Base-by-base conservation (phyloP, 805 yeast species). In the Candida ficus region DNA sequence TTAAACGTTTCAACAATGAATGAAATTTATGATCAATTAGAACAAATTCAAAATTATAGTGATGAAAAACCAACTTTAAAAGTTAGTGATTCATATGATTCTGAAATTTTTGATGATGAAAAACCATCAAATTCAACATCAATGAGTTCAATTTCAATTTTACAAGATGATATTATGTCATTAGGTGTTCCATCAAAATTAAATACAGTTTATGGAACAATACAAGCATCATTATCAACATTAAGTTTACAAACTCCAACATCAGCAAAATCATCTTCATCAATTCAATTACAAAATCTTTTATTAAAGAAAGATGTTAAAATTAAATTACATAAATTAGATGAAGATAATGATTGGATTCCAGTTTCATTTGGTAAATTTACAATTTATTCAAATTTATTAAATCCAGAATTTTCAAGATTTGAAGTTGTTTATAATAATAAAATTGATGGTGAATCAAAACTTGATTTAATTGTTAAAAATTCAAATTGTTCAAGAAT, bases 321-420 rank as follows among this genome's bases (percentile, higher is more conserved):
- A 37, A 41, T 54, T 3, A 52, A 48, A 41, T 21, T 56, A 17
- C 60, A 56, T 32, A 48, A 49, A 37, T 31, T 37, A 35, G 59
- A 56, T 30, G 17, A 20, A 7, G 46, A 45, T 27, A 50, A 46
- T 21, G 60, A 56, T 20, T 56, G 58, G 58, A 41, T 52, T 14
- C 60, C 60, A 4, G 37, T 53, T 4, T 41, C 54, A 2, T 40
- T 54, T 44, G 58, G 49, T 8, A 43, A 41, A 30, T 47, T 56
- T 21, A 39, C 48, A 4, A 35, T 56, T 2, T 46, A 38, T 9
- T 46, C 59, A 4, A 47, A 46, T 34, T 29, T 53, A 3, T 18
- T 39, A 3, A 48, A 52, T 28, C 55, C 53, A n/a, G 44, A 44
- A 14, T 53, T 29, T 25, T 52, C 56, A 10, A 46, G 47, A 11